A percentile compares a stretch with the other conserved stretches of the same genome.
phyloP scores from a whole-genome alignment of 2,329 filamentous ascomycete genomes.

The Fusarium anthophilum region DNA sequence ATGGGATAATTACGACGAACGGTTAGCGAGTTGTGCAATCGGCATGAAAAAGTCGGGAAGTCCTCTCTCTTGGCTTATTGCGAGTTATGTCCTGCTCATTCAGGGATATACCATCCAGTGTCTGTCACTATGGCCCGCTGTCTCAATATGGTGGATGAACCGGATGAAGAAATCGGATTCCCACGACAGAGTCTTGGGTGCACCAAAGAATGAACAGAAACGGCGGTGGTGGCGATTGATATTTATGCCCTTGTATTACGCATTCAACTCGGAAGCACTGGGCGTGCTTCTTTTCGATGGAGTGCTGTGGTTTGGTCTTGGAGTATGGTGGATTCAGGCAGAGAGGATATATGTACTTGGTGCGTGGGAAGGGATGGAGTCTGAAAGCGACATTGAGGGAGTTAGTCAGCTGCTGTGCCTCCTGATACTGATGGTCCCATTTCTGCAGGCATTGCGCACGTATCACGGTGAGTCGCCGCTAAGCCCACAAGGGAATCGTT shows the following conservation, averaged over 20 bases:
- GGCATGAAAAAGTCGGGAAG: neutral
- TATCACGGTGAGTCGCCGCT: neutral
- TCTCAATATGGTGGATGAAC: neutral
- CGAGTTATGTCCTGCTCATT: neutral
- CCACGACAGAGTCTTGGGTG: neutral
- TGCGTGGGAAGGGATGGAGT: neutral
- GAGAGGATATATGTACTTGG: neutral
- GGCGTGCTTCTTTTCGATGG: neutral
- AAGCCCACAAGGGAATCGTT: neutral
- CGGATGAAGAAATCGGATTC: neutral
- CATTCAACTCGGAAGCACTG: neutral
- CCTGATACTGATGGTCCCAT: neutral
- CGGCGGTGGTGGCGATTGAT: neutral
- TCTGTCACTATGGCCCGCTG: neutral
- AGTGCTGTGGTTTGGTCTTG: neutral
- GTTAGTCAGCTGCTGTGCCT: neutral
- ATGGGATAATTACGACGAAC: neutral
- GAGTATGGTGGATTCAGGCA: neutral
- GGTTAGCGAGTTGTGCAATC: neutral
- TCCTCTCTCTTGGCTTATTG: neutral
- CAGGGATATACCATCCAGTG: neutral
- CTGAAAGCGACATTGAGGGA: neutral
- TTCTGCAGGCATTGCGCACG: neutral
- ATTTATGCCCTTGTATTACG: neutral
- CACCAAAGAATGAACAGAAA: neutral